A percentile compares a stretch with the other conserved stretches of the same genome.
These are phyloP conservation scores for Colletotrichum endophyticum DNA, from an alignment of 2,329 filamentous ascomycete species.

Conservation along the genomic window DNA sequence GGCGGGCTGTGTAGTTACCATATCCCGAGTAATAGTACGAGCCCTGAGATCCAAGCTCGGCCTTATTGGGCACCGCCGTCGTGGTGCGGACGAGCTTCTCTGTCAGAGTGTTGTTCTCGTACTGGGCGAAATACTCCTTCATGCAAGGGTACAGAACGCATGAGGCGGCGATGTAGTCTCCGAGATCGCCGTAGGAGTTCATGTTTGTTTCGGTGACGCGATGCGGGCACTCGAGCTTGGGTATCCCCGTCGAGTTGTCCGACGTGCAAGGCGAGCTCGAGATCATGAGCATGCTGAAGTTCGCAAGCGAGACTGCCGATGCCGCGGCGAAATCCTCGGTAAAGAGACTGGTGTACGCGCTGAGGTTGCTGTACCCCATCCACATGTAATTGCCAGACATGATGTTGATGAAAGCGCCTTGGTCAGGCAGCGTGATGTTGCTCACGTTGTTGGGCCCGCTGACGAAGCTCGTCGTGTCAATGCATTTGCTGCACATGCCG, in stretches of 20 bases:
- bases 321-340: background rate
- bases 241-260: background rate
- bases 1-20: slow-evolving; percentile 3
- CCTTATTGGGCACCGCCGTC: background rate
- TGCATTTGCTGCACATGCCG: slow-evolving; percentile 9
- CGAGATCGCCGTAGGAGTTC: background rate
- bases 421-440: slow-evolving; percentile 6
- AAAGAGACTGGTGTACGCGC: background rate
- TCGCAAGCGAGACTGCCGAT: background rate
- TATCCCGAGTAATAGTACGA: background rate
- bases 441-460: background rate
- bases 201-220: background rate
- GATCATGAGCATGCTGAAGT: slow-evolving; percentile 7
- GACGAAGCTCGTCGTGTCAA: slow-evolving; percentile 11
- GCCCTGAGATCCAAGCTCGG: background rate
- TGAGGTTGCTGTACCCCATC: slow-evolving; percentile 13
- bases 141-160: slow-evolving; percentile 6
- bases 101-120: background rate
- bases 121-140: background rate
- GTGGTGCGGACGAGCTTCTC: slow-evolving; percentile 12
- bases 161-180: background rate
- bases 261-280: background rate
- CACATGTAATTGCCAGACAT: background rate
- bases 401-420: background rate
- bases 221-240: background rate